Evolutionary conservation across 208 protist genomes (phyloP).

Genomic region (Lotmaria passim): DNA sequence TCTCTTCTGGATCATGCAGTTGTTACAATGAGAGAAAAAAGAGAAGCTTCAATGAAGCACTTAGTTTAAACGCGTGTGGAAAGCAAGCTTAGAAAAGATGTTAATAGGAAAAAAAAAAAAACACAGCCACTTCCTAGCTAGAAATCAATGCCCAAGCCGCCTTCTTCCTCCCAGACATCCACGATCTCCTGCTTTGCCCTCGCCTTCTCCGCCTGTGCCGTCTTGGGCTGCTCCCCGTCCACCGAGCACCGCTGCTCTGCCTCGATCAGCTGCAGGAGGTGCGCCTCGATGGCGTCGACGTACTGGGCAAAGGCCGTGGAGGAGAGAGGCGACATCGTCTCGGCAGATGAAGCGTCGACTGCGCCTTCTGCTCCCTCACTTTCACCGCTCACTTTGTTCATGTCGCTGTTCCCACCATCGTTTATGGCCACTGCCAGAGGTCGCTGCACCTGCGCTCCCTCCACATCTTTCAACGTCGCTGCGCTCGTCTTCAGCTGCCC

Average conservation of each 20-base stretch:
- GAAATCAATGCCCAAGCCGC: constrained; percentile 38
- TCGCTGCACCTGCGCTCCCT: not conserved
- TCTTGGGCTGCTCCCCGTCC: constrained; percentile 51
- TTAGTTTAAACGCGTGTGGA: too few relatives aligned
- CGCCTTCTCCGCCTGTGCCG: constrained; percentile 40
- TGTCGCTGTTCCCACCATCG: not conserved
- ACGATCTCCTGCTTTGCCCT: constrained; percentile 27
- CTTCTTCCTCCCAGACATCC: constrained; percentile 42
- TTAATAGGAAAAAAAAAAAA: not conserved
- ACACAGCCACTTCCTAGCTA: constrained; percentile 5
- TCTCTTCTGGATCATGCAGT: too few relatives aligned
- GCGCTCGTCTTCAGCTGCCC: constrained; percentile 36
- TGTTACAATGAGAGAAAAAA: too few relatives aligned
- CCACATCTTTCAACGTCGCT: constrained; percentile 7
- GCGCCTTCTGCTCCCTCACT: not conserved
- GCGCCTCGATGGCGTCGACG: constrained; percentile 39
- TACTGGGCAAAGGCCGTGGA: constrained; percentile 22
- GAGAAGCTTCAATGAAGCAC: too few relatives aligned
- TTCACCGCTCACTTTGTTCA: not conserved
- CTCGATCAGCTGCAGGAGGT: constrained; percentile 38
- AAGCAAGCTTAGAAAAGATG: too few relatives aligned
- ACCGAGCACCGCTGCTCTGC: constrained; percentile 40
- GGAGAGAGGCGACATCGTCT: not conserved
- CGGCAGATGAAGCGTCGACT: not conserved
- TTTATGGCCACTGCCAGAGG: constrained; percentile 3